Evolutionary conservation across 331 rosid genomes (phyloP), one percentile per base, ranked within the genome.

Genomic region (Pyrus hybrid): DNA sequence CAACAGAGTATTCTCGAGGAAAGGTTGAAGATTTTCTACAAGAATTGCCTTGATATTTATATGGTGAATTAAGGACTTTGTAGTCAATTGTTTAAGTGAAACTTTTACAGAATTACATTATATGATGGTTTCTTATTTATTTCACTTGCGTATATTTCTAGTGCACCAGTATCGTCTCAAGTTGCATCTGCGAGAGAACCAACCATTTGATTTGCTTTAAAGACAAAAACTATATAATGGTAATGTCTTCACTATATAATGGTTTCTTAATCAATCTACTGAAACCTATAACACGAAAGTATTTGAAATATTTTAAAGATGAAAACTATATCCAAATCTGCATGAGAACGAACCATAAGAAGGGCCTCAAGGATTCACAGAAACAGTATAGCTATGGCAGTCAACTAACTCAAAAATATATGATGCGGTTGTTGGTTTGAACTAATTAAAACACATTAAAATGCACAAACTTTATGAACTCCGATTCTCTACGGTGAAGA

Each of bases 1-100:
- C 86, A 82, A 60, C 81, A 56, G 71, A 88, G 84, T 85, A 88
- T 86, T 85, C 89, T 89, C 54, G 88, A 90, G 71, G 92, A 90
- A 80, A 90, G 99, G 99, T 95, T 63, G 75, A 56, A 64, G 25
- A 13, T 43, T 63, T 49, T n/a, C 20, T 41, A 26, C 45, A 13
- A 26, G 1, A 60, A 37, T 16, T 6, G 64, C 30, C 30, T 80
- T 32, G 32, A 25, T 18, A 64, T 30, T 51, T 75, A 35, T 58
- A 64, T 18, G 33, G 11, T 30, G 43, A 64, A 64, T 30, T 64
- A 64, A 51, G 8, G 10, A 58, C 62, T 21, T n/a, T 10, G 76
- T 25, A 4, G 57, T 51, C 57, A 72, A 13, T 72, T 72, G 53
- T 5, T n/a, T 49, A 63, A 47, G 30, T 8, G 23, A 21, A n/a